Conservation (phyloP, 1,139 yeast species). For the Taphrina betulina region DNA sequence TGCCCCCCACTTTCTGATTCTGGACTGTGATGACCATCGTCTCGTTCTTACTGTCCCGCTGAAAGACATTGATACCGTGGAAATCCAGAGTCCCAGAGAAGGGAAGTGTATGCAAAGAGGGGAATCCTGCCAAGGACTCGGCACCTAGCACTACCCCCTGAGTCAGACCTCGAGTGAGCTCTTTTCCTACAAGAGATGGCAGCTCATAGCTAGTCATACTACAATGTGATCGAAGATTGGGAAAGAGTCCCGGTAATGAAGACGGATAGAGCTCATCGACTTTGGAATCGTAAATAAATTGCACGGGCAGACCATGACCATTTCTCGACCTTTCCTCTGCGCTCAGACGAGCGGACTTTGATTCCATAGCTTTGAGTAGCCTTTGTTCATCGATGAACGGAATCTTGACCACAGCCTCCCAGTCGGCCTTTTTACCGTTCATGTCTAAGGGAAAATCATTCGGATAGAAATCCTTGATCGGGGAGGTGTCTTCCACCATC, state of each 20-base stretch:
- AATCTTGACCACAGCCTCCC: slow-evolving; percentile 98
- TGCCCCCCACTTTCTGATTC: slow-evolving; percentile 55
- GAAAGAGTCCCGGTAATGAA: slow-evolving; percentile 75
- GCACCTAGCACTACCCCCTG: slow-evolving; percentile 70
- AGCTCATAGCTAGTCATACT: slow-evolving; percentile 57
- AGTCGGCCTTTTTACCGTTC: slow-evolving; percentile 92
- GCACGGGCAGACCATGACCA: slow-evolving; percentile 65
- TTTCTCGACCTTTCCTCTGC: slow-evolving; percentile 74
- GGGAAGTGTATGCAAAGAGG: slow-evolving; percentile 70
- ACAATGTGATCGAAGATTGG: slow-evolving; percentile 75
- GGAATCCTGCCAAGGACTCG: slow-evolving; percentile 83
- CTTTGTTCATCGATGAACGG: slow-evolving; percentile 87
- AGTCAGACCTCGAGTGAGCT: slow-evolving; percentile 57
- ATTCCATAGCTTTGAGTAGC: slow-evolving; percentile 67
- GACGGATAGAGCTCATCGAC: slow-evolving; percentile 66
- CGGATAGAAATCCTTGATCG: slow-evolving; percentile 89
- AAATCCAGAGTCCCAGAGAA: slow-evolving; percentile 54
- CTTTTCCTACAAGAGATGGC: slow-evolving; percentile 53
- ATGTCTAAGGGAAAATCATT: slow-evolving; percentile 80
- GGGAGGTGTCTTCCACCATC: slow-evolving; percentile 87
- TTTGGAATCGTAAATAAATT: slow-evolving; percentile 75
- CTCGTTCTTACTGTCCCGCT: slow-evolving; percentile 78
- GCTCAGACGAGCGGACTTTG: slow-evolving; percentile 58
- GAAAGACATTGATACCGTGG: slow-evolving; percentile 74
- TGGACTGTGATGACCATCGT: slow-evolving; percentile 68